phyloP scores from a whole-genome alignment of 108 stramenopile species.

The Pelagomonas calceolata region DNA sequence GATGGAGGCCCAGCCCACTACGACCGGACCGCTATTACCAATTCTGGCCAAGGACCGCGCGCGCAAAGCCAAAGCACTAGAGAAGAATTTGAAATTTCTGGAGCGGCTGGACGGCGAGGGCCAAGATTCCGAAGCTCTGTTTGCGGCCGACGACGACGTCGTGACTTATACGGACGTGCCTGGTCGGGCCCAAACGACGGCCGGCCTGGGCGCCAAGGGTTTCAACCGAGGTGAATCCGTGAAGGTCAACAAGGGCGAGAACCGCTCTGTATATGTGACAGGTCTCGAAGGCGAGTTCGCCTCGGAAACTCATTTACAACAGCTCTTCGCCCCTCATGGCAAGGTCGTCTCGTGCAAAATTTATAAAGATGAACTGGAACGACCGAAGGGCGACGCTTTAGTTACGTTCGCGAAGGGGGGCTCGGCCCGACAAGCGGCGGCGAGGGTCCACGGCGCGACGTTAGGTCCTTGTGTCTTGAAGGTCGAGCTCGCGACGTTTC shows the following conservation, averaged over 20 bases:
- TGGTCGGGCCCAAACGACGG: not conserved
- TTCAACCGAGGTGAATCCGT: not conserved
- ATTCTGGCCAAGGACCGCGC: not conserved
- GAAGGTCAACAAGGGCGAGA: not conserved
- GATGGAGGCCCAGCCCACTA: too few relatives aligned
- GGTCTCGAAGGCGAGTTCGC: not conserved
- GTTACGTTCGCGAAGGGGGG: not conserved
- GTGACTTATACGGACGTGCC: too few relatives aligned
- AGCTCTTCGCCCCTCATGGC: not conserved
- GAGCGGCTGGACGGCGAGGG: not conserved
- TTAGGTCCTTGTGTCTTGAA: too few relatives aligned
- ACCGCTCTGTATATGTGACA: not conserved
- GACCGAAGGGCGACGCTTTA: not conserved
- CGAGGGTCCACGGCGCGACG: too few relatives aligned
- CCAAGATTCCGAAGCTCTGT: not conserved
- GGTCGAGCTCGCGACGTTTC: not conserved
- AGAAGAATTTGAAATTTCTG: not conserved
- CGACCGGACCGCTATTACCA: too few relatives aligned
- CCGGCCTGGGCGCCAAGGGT: not conserved
- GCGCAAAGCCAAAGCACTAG: not conserved
- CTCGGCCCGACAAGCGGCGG: too few relatives aligned
- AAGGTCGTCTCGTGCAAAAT: not conserved
- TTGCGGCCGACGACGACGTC: not conserved
- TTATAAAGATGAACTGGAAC: not conserved
- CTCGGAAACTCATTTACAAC: not conserved